Percentiles rank a stretch among this genome's conserved stretches.
phyloP scores from a whole-genome alignment of 1,284 basidiomycete genomes.

The Sanghuangporus baumii region DNA sequence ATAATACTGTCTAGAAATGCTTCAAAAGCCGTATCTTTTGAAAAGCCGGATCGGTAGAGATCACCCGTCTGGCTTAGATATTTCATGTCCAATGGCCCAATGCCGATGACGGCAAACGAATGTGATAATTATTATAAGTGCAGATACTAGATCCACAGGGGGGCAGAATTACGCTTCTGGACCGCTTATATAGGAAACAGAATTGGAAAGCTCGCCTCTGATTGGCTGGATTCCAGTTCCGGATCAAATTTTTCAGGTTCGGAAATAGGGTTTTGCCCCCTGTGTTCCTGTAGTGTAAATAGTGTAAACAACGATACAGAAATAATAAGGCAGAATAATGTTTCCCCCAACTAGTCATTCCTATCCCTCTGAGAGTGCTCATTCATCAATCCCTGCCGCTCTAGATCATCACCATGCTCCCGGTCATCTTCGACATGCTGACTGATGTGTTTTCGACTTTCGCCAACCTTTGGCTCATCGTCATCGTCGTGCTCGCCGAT shows the following conservation, averaged over 20 bases:
- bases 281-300: background rate
- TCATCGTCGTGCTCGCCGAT: slow-evolving; percentile 87
- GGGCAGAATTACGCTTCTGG: no score
- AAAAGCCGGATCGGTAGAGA: no score
- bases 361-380: slow-evolving; percentile 25
- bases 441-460: slow-evolving; percentile 36
- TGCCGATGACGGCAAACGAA: background rate
- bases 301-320: background rate
- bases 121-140: background rate
- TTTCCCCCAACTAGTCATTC: slow-evolving; percentile 25
- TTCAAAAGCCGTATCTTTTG: no score
- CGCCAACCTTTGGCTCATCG: slow-evolving; percentile 42
- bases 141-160: background rate
- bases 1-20: slow-evolving; percentile 4
- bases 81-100: no score
- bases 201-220: no score
- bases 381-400: slow-evolving; percentile 60
- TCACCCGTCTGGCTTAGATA: no score
- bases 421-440: slow-evolving; percentile 44
- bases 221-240: no score
- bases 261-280: no score
- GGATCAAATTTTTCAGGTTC: no score
- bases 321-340: slow-evolving; percentile 8
- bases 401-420: slow-evolving; percentile 39
- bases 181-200: no score